phyloP scores from a whole-genome alignment of 164 flowering plant genomes.

The Litsea cubeba region DNA sequence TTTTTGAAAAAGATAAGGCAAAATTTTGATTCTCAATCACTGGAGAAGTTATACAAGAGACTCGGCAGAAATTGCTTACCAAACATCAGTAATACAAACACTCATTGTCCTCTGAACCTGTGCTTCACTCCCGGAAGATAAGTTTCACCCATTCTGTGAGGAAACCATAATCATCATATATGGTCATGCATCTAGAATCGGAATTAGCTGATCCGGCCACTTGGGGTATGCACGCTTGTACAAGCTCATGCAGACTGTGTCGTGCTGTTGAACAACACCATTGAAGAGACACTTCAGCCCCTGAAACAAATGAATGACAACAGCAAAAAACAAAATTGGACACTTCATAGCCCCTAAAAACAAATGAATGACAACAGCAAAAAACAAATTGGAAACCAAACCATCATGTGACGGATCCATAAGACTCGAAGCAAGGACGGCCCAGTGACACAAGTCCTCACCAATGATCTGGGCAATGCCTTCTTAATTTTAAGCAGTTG shows the following conservation, averaged over 20 bases:
- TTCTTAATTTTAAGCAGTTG: too few species aligned
- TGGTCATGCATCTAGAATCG: constrained; percentile 35
- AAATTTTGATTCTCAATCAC: background rate
- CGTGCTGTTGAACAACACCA: constrained; percentile 85
- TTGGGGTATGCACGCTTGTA: constrained; percentile 87
- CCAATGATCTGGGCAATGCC: too few species aligned
- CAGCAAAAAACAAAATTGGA: background rate
- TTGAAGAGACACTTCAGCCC: constrained; percentile 85
- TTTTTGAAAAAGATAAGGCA: background rate
- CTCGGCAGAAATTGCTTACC: background rate
- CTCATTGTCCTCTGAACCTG: constrained; percentile 49
- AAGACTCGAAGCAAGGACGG: too few species aligned
- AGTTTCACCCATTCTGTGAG: constrained; percentile 1
- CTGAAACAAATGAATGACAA: constrained; percentile 25
- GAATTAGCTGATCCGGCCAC: constrained; percentile 78
- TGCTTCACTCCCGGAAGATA: constrained; percentile 67
- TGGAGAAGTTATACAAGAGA: background rate
- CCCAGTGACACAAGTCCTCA: too few species aligned
- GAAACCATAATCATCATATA: background rate
- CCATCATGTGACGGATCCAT: background rate
- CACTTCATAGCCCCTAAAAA: constrained; percentile 86
- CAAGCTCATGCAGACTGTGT: constrained; percentile 95
- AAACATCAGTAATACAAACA: background rate
- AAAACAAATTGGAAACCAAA: background rate
- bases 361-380: background rate